Evolutionary conservation across 768 basidiomycete species (phyloP).

Genomic region (Tulasnella sp.): DNA sequence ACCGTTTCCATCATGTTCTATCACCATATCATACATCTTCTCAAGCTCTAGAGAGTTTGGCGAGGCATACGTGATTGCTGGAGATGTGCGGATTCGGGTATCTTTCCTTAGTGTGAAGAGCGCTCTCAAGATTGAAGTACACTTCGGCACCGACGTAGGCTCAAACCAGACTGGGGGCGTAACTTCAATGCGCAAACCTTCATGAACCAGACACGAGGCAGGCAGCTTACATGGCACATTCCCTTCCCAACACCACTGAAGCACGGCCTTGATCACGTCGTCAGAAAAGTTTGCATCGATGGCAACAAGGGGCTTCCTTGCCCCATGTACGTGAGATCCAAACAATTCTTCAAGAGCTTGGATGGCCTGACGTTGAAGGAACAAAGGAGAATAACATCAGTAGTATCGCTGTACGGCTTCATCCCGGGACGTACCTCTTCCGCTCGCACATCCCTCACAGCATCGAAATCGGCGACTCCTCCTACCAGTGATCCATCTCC

Average conservation of each 20-base stretch:
- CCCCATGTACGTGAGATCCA: too few species aligned
- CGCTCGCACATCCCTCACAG: constrained; percentile 38
- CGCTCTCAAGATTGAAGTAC: constrained; percentile 56
- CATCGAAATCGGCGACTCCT: constrained; percentile 89
- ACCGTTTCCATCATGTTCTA: too few species aligned
- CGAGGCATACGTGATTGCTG: constrained; percentile 61
- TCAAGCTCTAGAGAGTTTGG: constrained; percentile 78
- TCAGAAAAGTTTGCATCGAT: constrained; percentile 68
- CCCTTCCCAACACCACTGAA: constrained; percentile 40
- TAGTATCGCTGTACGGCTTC: background rate
- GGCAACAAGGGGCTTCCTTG: constrained; percentile 38
- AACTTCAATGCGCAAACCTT: background rate
- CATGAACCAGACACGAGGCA: background rate
- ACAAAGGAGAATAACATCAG: background rate
- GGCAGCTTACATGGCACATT: constrained; percentile 42
- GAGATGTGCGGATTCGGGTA: constrained; percentile 15
- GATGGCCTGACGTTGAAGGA: too few species aligned
- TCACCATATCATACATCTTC: constrained; percentile 27
- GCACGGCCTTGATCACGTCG: constrained; percentile 39
- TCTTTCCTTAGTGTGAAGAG: constrained; percentile 19
- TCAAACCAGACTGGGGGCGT: constrained; percentile 35
- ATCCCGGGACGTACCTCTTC: constrained; percentile 32
- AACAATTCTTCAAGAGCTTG: too few species aligned
- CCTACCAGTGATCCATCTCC: constrained; percentile 54
- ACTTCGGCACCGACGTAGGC: constrained; percentile 85